Conservation (phyloP, 169 alveolate genomes). For the Plasmodium vivax region DNA sequence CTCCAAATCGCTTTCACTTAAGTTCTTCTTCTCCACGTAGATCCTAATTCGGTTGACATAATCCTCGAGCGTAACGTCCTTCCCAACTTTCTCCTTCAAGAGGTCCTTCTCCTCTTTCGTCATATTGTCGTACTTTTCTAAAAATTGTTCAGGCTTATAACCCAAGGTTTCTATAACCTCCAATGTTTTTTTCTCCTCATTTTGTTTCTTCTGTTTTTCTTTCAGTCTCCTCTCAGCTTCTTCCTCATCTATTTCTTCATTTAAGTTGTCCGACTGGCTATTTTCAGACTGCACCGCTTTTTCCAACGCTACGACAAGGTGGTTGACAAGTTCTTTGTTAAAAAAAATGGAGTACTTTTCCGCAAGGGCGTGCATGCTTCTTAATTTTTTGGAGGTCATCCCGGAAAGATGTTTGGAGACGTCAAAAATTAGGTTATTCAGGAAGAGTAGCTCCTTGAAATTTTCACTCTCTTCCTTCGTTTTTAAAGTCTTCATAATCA, state of each 20-base stretch:
- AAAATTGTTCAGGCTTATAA: slow-evolving; percentile 17
- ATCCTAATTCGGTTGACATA: slow-evolving; percentile 15
- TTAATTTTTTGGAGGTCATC: not conserved
- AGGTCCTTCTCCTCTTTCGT: slow-evolving; percentile 33
- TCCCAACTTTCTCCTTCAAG: slow-evolving; percentile 44
- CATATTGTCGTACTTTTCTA: slow-evolving; percentile 36
- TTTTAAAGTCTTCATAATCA: slow-evolving; percentile 37
- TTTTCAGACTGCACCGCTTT: slow-evolving; percentile 31
- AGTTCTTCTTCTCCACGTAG: slow-evolving; percentile 14
- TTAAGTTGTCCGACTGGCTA: not conserved
- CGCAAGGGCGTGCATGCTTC: slow-evolving; percentile 25
- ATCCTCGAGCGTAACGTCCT: slow-evolving; percentile 24
- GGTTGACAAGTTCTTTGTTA: slow-evolving; percentile 21
- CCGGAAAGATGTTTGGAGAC: slow-evolving; percentile 18
- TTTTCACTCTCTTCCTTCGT: slow-evolving; percentile 30
- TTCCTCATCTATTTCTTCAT: slow-evolving; percentile 5
- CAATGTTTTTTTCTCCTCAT: not conserved
- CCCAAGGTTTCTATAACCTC: slow-evolving; percentile 43
- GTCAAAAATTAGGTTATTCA: slow-evolving; percentile 55
- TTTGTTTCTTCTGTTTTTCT: not conserved
- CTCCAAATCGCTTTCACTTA: not conserved
- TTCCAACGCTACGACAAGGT: slow-evolving; percentile 8
- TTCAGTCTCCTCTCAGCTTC: slow-evolving; percentile 3
- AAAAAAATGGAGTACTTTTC: slow-evolving; percentile 23
- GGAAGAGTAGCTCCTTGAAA: slow-evolving; percentile 12